Base-by-base conservation (phyloP, 495 filamentous ascomycete species). In the Sphaerosporella brunnea region DNA sequence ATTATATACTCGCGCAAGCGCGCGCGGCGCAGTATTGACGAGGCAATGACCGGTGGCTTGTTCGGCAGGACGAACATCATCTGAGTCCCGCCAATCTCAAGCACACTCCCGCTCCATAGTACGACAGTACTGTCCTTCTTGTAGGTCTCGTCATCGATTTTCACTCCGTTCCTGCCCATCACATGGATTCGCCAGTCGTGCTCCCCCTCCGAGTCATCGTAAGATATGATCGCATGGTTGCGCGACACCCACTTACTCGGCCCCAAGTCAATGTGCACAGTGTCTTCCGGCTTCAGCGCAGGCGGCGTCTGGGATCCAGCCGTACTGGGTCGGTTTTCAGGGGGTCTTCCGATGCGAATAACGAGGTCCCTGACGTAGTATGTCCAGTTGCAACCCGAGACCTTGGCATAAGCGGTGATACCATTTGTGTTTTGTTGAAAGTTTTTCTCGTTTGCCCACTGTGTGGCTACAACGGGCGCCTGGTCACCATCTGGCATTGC, bases 1-100 rank as follows among this genome's bases (percentile, higher is more conserved):
- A 52, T 49, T 25, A 51, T 49, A 38, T 60, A 48, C 38, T 44
- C 45, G 32, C 58, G 53, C 11, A 72, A 52, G 20, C 67, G 67
- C 10, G 71, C 71, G 41, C 72, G 67, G 36, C 67, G 60, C 10
- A 79, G 68, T 51, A 70, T 74, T 45, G 55, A 63, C 18, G 62
- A 60, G 47, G 71, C 53, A 47, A 90, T 76, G n/a, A 71, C 56
- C 20, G 76, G 65, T 60, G 60, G 64, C 53, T 72, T 62, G 50
- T 64, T 64, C n/a, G 90, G 84, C 20, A 87, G 72, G 15, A 94
- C 80, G 65, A 96, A 97, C 74, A 96, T 85, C 90, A 97, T 97
- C 66, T 96, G 85, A 4, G 84, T 77, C 37, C 84, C 84, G 49
- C 78, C 80, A 62, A 95, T 79, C 55, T 92, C 83, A 46, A 97